phyloP scores from a whole-genome alignment of 306 rosid genomes.

The Elaeagnus macrophylla region DNA sequence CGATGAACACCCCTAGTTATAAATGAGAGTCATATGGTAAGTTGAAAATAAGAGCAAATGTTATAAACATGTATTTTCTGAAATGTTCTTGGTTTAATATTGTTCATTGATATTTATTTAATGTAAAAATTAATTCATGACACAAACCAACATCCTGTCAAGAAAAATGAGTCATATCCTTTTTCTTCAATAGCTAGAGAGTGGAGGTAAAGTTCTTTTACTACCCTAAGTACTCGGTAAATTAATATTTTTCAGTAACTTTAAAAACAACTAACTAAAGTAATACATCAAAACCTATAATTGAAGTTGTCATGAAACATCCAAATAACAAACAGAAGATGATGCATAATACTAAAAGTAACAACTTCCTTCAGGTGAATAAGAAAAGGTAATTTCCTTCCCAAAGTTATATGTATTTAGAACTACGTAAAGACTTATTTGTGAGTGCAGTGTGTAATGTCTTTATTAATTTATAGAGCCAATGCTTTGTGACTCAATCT shows the following conservation, averaged over 20 bases:
- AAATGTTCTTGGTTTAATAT: background rate
- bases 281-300: background rate
- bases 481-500: too few species aligned
- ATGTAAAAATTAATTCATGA: too few species aligned
- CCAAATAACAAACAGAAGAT: background rate
- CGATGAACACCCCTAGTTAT: too few species aligned
- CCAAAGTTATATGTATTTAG: too few species aligned
- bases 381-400: background rate
- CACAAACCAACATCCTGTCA: slow-evolving; percentile 96
- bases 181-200: background rate
- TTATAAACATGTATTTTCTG: background rate
- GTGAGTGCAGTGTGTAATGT: too few species aligned
- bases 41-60: slow-evolving; percentile 9
- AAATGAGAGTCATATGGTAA: slow-evolving; percentile 70
- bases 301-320: background rate
- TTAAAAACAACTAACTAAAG: too few species aligned
- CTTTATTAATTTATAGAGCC: too few species aligned
- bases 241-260: background rate
- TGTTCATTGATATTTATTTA: too few species aligned
- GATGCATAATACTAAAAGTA: background rate
- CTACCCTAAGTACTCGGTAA: background rate
- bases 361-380: background rate
- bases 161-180: slow-evolving; percentile 11
- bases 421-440: too few species aligned
- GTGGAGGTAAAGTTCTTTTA: background rate